Evolutionary conservation across 768 basidiomycete genomes (phyloP).

Genomic region (Pisolithus tinctorius): DNA sequence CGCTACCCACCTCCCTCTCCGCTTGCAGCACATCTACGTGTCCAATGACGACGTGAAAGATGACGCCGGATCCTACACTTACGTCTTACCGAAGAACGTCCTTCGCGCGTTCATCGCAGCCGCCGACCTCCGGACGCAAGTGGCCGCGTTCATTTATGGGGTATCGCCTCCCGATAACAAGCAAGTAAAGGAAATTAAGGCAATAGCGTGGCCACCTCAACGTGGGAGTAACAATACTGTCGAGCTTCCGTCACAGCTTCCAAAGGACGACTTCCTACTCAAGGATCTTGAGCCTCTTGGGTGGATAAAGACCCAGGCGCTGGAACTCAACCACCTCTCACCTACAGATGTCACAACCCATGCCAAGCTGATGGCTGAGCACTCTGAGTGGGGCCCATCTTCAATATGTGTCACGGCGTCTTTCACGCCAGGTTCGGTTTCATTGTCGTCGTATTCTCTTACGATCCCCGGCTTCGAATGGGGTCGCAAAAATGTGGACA

Average conservation of each 20-base stretch:
- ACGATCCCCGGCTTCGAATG: constrained; percentile 94
- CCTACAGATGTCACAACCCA: constrained; percentile 92
- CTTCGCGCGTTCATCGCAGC: constrained; percentile 90
- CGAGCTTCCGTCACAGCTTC: constrained; percentile 84
- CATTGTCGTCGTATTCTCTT: constrained; percentile 86
- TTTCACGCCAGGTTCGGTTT: constrained; percentile 97
- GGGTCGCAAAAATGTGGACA: constrained; percentile 91
- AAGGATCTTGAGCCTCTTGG: constrained; percentile 94
- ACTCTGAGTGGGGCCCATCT: constrained; percentile 90
- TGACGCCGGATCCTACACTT: constrained; percentile 90
- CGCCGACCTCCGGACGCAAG: constrained; percentile 92
- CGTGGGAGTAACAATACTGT: constrained; percentile 92
- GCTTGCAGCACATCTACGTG: constrained; percentile 97
- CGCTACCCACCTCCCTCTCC: constrained; percentile 90
- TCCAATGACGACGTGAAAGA: constrained; percentile 99
- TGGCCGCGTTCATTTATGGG: constrained; percentile 92
- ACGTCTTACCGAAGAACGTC: constrained; percentile 95
- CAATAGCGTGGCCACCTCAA: constrained; percentile 96
- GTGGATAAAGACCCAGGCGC: constrained; percentile 94
- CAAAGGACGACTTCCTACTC: constrained; percentile 90
- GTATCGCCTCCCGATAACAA: constrained; percentile 91
- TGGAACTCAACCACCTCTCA: constrained; percentile 88
- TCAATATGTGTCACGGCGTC: constrained; percentile 92
- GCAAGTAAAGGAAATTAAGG: constrained; percentile 98
- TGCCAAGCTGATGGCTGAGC: constrained; percentile 94